Evolutionary conservation across 1,284 basidiomycete species (phyloP).

Genomic region (Mycena sp.): DNA sequence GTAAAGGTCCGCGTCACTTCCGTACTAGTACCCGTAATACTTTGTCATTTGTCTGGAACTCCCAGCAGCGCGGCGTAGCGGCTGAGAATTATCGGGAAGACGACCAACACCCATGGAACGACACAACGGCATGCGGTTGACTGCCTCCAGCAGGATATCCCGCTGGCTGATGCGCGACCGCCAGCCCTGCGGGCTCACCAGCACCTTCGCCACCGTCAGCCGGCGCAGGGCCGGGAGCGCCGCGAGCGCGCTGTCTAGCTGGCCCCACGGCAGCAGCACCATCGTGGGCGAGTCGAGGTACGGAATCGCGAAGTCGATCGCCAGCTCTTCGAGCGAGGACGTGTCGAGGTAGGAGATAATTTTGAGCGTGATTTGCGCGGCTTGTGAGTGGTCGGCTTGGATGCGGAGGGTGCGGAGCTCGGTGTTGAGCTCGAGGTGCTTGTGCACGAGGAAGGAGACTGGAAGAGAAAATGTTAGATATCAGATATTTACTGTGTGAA

Average conservation of each 20-base stretch:
- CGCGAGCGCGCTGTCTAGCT: constrained; percentile 10
- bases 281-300: constrained; percentile 20
- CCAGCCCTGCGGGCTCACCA: constrained; percentile 23
- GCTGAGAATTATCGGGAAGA: not conserved
- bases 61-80: constrained; percentile 21
- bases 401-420: constrained; percentile 6
- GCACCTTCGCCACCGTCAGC: constrained; percentile 15
- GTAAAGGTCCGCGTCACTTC: too few relatives aligned
- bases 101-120: not conserved
- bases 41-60: constrained; percentile 5
- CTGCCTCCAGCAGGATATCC: constrained; percentile 3
- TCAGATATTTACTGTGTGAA: not conserved
- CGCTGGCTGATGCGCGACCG: constrained; percentile 24
- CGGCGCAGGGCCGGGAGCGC: constrained; percentile 10
- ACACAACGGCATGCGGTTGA: constrained; percentile 13
- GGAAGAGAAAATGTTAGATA: not conserved
- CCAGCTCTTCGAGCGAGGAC: not conserved
- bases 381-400: constrained; percentile 20
- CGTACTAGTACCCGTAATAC: not conserved
- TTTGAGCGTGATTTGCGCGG: constrained; percentile 11
- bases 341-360: constrained; percentile 17
- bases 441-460: constrained; percentile 8
- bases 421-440: not conserved
- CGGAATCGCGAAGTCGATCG: constrained; percentile 23
- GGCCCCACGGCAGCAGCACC: constrained; percentile 2